Evolutionary conservation across 1,284 basidiomycete species (phyloP).

Genomic region (Cutaneotrichosporon cavernicola): DNA sequence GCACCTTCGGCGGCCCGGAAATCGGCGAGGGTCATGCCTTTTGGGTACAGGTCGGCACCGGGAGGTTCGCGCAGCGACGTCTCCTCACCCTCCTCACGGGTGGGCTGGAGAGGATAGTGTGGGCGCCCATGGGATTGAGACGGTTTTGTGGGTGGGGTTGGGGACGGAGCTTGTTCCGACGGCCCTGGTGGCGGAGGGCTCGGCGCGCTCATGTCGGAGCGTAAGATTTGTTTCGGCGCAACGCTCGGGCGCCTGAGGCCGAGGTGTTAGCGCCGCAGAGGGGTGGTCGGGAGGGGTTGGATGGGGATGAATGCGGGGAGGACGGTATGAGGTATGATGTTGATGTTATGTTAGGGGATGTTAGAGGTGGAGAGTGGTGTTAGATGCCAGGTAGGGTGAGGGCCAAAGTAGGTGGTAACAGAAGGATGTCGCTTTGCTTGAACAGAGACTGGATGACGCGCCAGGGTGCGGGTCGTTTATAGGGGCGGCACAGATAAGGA

Average conservation of each 20-base stretch:
- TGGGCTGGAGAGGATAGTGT: conserved; percentile 16
- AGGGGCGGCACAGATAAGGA: no score
- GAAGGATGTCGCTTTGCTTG: no score
- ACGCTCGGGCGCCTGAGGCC: background rate
- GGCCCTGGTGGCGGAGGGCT: background rate
- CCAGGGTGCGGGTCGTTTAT: no score
- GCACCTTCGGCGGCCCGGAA: conserved; percentile 50
- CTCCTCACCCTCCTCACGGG: background rate
- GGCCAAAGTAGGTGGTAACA: background rate
- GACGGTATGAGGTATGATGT: background rate
- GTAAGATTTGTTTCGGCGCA: conserved; percentile 6
- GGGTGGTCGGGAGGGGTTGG: no score
- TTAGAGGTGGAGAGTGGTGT: background rate
- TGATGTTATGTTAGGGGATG: background rate
- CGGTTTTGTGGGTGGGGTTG: conserved; percentile 4
- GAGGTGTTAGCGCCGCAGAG: background rate
- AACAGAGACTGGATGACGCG: no score
- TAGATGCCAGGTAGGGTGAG: background rate
- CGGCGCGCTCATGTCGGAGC: conserved; percentile 1
- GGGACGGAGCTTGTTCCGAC: background rate
- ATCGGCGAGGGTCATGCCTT: conserved; percentile 38
- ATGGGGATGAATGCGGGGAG: background rate
- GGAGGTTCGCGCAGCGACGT: conserved; percentile 23
- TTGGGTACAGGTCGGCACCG: conserved; percentile 17
- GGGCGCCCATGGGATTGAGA: conserved; percentile 17